A percentile compares a stretch with the other conserved stretches of the same genome.
Evolutionary conservation across 2,329 filamentous ascomycete species (phyloP).

Genomic region (Sporothrix euskadiensis): DNA sequence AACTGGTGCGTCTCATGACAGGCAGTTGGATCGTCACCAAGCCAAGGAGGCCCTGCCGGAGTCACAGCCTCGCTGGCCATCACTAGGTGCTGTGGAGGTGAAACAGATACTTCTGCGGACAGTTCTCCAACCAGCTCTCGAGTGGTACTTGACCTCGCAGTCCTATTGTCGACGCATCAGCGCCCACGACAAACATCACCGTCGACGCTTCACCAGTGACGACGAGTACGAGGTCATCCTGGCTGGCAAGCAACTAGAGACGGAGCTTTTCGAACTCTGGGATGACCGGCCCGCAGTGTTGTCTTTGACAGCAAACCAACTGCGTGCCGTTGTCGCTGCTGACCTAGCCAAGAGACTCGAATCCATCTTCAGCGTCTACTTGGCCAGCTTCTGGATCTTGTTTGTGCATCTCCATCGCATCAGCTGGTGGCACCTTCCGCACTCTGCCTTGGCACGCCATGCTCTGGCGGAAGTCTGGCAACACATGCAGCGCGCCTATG

Average conservation of each 20-base stretch:
- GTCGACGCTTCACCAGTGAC: not conserved
- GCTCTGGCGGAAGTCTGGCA: constrained; percentile 8
- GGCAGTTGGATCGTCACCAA: not conserved
- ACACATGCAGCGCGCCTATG: not conserved
- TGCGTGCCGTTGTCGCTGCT: not conserved
- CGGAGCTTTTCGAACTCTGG: not conserved
- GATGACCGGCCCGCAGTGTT: not conserved
- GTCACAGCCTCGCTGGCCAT: not conserved
- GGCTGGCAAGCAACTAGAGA: not conserved
- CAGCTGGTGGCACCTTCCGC: constrained; percentile 10
- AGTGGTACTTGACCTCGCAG: not conserved
- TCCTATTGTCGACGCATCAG: not conserved
- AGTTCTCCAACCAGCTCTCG: not conserved
- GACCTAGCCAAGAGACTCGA: not conserved
- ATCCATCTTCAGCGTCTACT: constrained; percentile 3
- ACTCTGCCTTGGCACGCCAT: not conserved
- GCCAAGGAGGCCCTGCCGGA: not conserved
- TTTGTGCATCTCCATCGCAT: constrained; percentile 16
- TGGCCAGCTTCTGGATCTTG: constrained; percentile 9
- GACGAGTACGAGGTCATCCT: not conserved
- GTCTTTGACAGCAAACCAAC: not conserved
- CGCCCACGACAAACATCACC: not conserved
- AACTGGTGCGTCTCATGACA: no score
- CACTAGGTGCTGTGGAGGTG: not conserved
- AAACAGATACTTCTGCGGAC: not conserved